Evolutionary conservation across 192 early-diverging fungal species (phyloP).

Genomic region (Podila minutissima): DNA sequence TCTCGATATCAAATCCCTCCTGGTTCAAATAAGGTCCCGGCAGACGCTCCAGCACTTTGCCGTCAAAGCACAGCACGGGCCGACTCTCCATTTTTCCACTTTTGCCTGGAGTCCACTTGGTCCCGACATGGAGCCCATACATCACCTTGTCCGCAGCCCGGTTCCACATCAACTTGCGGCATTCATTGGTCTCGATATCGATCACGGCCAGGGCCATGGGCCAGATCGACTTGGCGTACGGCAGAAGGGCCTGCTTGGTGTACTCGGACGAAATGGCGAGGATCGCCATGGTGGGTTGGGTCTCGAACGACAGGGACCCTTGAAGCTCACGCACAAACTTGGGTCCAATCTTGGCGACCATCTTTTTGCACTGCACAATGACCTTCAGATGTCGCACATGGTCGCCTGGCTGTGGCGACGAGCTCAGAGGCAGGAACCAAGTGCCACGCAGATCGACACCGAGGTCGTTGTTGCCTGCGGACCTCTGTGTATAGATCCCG

Average conservation of each 20-base stretch:
- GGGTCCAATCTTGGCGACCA: conserved; percentile 27
- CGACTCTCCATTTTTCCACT: not conserved
- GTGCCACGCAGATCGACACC: conserved; percentile 49
- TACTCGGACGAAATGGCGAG: conserved; percentile 29
- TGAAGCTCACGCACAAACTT: conserved; percentile 44
- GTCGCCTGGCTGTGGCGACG: conserved; percentile 22
- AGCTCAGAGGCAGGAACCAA: conserved; percentile 41
- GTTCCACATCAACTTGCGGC: conserved; percentile 45
- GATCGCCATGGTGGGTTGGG: conserved; percentile 44
- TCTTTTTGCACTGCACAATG: conserved; percentile 47
- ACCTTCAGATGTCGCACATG: conserved; percentile 42
- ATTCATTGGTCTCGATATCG: conserved; percentile 14
- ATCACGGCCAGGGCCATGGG: conserved; percentile 45
- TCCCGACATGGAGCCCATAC: conserved; percentile 32
- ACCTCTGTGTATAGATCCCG: conserved; percentile 48
- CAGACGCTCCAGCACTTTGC: conserved; percentile 10
- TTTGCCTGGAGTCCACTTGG: not conserved
- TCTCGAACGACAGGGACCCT: conserved; percentile 34
- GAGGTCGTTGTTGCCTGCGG: conserved; percentile 27
- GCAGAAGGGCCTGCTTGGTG: conserved; percentile 22
- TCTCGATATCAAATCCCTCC: not conserved
- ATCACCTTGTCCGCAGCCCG: conserved; percentile 39
- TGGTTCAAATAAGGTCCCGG: conserved; percentile 34
- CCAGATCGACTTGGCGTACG: conserved; percentile 37
- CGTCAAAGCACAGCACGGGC: conserved; percentile 34